These are phyloP conservation scores for Suillus ampliporus DNA, from an alignment of 768 basidiomycete species.

Conservation along the genomic window DNA sequence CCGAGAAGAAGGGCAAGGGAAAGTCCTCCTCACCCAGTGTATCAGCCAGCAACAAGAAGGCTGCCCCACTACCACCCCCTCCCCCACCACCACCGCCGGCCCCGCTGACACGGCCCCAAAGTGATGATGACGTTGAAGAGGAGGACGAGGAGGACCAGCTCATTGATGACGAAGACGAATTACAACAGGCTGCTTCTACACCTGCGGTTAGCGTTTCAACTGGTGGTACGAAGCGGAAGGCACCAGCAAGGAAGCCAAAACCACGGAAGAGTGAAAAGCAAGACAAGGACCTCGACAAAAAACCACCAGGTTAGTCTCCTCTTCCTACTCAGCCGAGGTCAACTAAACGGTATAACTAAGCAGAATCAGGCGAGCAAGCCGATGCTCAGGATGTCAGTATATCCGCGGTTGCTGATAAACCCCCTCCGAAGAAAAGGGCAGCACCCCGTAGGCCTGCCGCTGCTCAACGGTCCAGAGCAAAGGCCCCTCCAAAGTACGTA, in stretches of 20 bases:
- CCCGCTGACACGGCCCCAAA: slow-evolving; percentile 24
- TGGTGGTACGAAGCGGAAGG: slow-evolving; percentile 53
- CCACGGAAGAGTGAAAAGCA: slow-evolving; percentile 59
- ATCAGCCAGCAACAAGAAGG: slow-evolving; percentile 26
- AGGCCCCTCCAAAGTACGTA: slow-evolving; percentile 37
- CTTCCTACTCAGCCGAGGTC: slow-evolving; percentile 16
- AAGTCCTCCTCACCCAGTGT: slow-evolving; percentile 40
- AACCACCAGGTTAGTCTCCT: slow-evolving; percentile 46
- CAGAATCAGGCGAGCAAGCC: slow-evolving; percentile 33
- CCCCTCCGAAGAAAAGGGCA: slow-evolving; percentile 55
- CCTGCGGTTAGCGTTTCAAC: slow-evolving; percentile 37
- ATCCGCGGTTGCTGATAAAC: slow-evolving; percentile 37
- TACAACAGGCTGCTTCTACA: slow-evolving; percentile 33
- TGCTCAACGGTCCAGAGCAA: slow-evolving; percentile 40
- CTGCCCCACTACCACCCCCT: slow-evolving; percentile 1
- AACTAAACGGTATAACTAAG: slow-evolving; percentile 30
- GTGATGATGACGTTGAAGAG: slow-evolving; percentile 61
- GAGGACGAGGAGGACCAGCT: slow-evolving; percentile 82
- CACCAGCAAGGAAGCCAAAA: slow-evolving; percentile 53
- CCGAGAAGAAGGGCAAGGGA: slow-evolving; percentile 46
- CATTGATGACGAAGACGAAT: slow-evolving; percentile 70
- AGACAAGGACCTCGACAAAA: slow-evolving; percentile 47
- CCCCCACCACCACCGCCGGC: slow-evolving; percentile 15
- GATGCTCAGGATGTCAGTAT: slow-evolving; percentile 25
- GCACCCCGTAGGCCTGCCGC: slow-evolving; percentile 49